phyloP scores from a whole-genome alignment of 371 early-diverging fungal genomes.

The Actinomortierella ambigua region DNA sequence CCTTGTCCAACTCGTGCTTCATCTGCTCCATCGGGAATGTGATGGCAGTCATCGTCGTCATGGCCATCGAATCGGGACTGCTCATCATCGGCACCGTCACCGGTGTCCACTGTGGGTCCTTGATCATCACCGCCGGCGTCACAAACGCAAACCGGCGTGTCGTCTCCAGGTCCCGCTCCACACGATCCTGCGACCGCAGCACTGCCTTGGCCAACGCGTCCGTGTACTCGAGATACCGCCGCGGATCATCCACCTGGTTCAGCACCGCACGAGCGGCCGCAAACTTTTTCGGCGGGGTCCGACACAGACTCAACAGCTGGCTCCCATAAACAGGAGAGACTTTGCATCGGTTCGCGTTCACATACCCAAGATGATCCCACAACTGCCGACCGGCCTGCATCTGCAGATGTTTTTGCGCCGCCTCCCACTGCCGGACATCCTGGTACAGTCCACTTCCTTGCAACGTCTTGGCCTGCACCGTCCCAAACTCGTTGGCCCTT shows the following conservation, averaged over 20 bases:
- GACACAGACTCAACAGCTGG: slow-evolving; percentile 19
- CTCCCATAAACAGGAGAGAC: slow-evolving; percentile 22
- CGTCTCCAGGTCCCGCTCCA: slow-evolving; percentile 49
- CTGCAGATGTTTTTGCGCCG: slow-evolving; percentile 24
- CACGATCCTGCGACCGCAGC: slow-evolving; percentile 52
- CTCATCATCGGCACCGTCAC: slow-evolving; percentile 18
- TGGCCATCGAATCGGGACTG: slow-evolving; percentile 8
- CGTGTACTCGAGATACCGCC: slow-evolving; percentile 28
- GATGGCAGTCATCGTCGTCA: slow-evolving; percentile 10
- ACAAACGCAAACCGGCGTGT: slow-evolving; percentile 72
- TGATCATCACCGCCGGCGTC: slow-evolving; percentile 64
- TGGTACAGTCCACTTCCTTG: slow-evolving; percentile 25
- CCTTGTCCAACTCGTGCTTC: slow-evolving; percentile 41
- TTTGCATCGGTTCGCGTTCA: slow-evolving; percentile 32
- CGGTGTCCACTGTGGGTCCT: slow-evolving; percentile 27
- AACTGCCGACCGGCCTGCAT: slow-evolving; percentile 14
- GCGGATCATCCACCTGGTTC: slow-evolving; percentile 25
- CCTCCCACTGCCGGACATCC: slow-evolving; percentile 36
- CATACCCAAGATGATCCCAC: slow-evolving; percentile 40
- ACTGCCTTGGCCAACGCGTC: slow-evolving; percentile 44
- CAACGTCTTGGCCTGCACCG: slow-evolving; percentile 30
- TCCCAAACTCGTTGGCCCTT: slow-evolving; percentile 33
- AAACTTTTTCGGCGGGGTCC: slow-evolving; percentile 18
- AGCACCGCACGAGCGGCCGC: slow-evolving; percentile 9
- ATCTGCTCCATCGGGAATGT: slow-evolving; percentile 5